Conservation (phyloP, 345 rosid genomes). For the Tarenaya hassleriana region DNA sequence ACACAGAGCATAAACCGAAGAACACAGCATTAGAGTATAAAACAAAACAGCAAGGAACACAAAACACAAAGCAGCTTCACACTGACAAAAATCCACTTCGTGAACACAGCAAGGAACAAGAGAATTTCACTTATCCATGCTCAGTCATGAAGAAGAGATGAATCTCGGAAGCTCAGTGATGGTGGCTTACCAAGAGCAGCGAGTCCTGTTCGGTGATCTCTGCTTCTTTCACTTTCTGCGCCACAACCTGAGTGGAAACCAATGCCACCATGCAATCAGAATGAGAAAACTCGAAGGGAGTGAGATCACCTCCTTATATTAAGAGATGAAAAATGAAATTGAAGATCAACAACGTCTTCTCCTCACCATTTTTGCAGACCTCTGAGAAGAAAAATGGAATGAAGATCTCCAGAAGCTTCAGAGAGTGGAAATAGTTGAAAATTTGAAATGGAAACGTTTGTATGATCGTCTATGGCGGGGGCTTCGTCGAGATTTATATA, state of each 20-base stretch:
- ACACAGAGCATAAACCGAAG: no score
- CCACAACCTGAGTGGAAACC: conserved; percentile 48
- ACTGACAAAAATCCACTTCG: conserved; percentile 3
- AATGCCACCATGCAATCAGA: neutral
- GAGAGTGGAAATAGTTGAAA: conserved; percentile 15
- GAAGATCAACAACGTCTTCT: conserved; percentile 16
- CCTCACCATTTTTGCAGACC: conserved; percentile 45
- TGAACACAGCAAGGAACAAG: conserved; percentile 4
- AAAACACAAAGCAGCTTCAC: no score
- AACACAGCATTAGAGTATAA: no score
- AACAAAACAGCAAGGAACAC: no score
- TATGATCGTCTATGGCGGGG: conserved; percentile 2
- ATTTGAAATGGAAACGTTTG: conserved; percentile 24
- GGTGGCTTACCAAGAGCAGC: conserved; percentile 72
- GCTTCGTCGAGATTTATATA: conserved; percentile 12
- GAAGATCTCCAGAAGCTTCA: neutral
- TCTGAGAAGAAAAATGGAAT: conserved; percentile 13
- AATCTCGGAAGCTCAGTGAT: conserved; percentile 6
- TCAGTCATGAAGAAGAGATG: conserved; percentile 1
- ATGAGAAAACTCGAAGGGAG: conserved; percentile 3
- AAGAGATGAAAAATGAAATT: conserved; percentile 13
- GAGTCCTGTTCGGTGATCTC: conserved; percentile 97
- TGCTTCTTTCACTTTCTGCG: conserved; percentile 80
- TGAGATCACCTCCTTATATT: neutral
- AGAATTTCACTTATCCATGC: neutral